Evolutionary conservation across 495 filamentous ascomycete genomes (phyloP), one percentile per base, ranked within the genome.

Genomic region (Talaromyces ruber): DNA sequence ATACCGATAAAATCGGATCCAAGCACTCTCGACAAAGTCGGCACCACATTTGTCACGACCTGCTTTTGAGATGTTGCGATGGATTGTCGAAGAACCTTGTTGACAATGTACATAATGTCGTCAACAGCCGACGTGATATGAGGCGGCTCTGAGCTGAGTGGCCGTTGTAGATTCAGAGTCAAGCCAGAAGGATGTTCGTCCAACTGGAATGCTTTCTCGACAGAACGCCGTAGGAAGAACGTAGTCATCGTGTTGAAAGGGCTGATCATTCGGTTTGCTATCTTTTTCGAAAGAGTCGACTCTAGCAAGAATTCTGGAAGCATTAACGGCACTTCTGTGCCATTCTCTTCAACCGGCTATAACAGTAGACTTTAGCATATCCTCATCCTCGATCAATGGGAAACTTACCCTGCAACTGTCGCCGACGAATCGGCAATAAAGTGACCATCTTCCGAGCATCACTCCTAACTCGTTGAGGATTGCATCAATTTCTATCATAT

Each of bases 81-180:
- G 5, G 92, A 88, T 63, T 92, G 88, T 55, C 91, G 87, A 43
- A 98, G 79, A 45, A 97, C 87, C 56, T 93, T 89, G 70, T 95
- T 93, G 68, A 96, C 91, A 64, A 97, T 96, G 76, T 97, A 98
- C 95, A 98, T 98, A 60, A 98, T 93, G 73, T 96, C 94, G 77
- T 98, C 94, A 8, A 98, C 93, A 1, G 94, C 91, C 0, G 92
- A 95, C 58, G 92, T 93, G 67, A 98, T 96, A 66, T 89, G 95
- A 9, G 94, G 94, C 9, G 91, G 84, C 67, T 92, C 91, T 1
- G 85, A 77, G 51, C 74, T 75, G 45, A 96, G 80, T 7, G 86
- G 72, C 60, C 80, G 88, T 59, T 80, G 86, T 16, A 83, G 80
- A 66, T 87, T 90, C 34, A 98, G 75, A 3, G 87, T 87, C 29